These are phyloP conservation scores for Coelastrella sp. DNA, from an alignment of 139 green algal species.

Conservation along the genomic window DNA sequence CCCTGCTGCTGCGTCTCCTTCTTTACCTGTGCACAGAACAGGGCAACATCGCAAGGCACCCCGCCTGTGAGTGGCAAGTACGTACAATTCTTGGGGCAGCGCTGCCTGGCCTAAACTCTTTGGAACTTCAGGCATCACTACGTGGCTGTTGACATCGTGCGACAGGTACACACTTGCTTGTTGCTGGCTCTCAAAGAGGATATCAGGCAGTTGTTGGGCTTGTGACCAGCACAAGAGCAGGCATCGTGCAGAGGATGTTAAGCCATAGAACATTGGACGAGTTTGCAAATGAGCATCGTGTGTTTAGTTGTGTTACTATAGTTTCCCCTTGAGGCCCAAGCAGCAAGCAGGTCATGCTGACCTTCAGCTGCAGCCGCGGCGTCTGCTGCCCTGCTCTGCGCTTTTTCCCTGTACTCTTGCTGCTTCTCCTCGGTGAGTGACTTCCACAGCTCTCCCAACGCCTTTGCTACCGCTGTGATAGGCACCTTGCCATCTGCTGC, in stretches of 20 bases:
- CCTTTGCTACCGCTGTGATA: constrained; percentile 70
- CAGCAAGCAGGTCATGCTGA: neutral
- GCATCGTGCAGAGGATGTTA: too few species aligned
- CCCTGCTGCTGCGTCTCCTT: constrained; percentile 7
- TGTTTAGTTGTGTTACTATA: too few species aligned
- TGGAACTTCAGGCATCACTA: too few species aligned
- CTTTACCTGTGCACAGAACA: constrained; percentile 14
- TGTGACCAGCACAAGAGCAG: neutral
- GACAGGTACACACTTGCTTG: too few species aligned
- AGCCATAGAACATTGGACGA: too few species aligned
- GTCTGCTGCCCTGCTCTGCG: constrained; percentile 33
- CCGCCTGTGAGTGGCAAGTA: too few species aligned
- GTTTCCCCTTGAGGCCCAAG: neutral
- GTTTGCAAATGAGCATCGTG: too few species aligned
- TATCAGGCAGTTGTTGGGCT: neutral
- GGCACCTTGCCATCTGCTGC: constrained; percentile 40
- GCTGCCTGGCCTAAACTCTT: too few species aligned
- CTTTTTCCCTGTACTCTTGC: constrained; percentile 58
- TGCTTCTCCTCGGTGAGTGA: constrained; percentile 72
- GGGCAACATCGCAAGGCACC: neutral
- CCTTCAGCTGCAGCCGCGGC: constrained; percentile 23
- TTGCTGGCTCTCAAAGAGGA: too few species aligned
- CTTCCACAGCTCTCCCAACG: constrained; percentile 70
- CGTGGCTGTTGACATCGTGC: too few species aligned
- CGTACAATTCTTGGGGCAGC: too few species aligned